phyloP scores from a whole-genome alignment of 2,329 filamentous ascomycete genomes.

The Leptographium wingfieldii region DNA sequence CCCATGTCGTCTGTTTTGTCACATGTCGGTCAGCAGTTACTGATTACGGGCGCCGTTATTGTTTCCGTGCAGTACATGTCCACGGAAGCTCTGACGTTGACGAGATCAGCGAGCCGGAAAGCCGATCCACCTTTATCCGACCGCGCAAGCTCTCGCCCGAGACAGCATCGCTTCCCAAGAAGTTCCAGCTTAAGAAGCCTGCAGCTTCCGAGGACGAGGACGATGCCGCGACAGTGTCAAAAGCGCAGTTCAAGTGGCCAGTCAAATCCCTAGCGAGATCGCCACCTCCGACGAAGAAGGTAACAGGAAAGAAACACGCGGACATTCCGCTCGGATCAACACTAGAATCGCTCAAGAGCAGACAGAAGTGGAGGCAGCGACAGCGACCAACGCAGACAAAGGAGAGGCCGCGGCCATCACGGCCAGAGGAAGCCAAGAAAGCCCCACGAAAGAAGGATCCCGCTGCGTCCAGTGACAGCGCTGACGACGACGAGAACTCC shows the following conservation, averaged over 20 bases:
- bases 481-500: neutral
- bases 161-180: neutral
- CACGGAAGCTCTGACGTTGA: neutral
- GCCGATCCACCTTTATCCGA: neutral
- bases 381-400: neutral
- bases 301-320: neutral
- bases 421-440: neutral
- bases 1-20: neutral
- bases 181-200: neutral
- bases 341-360: neutral
- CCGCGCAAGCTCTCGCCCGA: conserved; percentile 1
- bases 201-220: neutral
- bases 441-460: neutral
- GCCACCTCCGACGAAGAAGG: neutral
- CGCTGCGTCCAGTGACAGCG: neutral
- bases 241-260: conserved; percentile 5
- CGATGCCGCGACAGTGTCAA: neutral
- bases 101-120: neutral
- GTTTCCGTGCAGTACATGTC: neutral
- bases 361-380: conserved; percentile 3
- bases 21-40: neutral
- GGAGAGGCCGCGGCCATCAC: neutral
- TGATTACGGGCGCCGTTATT: no score
- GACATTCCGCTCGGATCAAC: neutral
- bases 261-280: neutral